Evolutionary conservation across 2,329 filamentous ascomycete genomes (phyloP), one percentile per base, ranked within the genome.

Genomic region (Fusarium setosum): DNA sequence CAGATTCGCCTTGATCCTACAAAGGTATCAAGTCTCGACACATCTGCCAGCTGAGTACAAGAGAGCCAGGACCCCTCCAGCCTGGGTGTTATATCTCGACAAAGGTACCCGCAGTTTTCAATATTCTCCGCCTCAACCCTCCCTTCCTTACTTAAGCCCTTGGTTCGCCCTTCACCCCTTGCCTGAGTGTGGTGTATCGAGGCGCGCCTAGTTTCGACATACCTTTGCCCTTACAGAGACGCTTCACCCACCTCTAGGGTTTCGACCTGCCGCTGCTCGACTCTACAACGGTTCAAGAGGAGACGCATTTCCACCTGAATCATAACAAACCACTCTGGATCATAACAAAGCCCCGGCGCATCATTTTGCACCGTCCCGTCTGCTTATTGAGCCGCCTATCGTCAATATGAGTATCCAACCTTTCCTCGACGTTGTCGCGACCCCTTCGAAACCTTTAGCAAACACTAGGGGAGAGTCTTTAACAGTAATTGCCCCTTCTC

Each of bases 301-400:
- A 18, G 41, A 60, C 53, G 45, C 31, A 48, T 53, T 51, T 65
- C 61, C 64, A 61, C 59, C 58, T 68, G 70, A 59, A 69, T 69
- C 66, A 69, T 67, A 69, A 64, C 68, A 74, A 62, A 74, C 69
- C 20, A 74, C 74, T 58, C 73, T 74, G 48, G 71, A 73, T 57
- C 66, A 68, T 65, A 68, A 68, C 65, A 68, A 67, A 52, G 20
- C 35, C 13, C 35, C 54, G 60, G 34, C 40, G 50, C 37, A 45
- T 42, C 50, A 56, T 53, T 63, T 56, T 51, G n/a, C 57, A 50
- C 48, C 41, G 44, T 59, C 41, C n/a, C 40, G 41, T 51, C 53
- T 55, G 54, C 51, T 48, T 63, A 31, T 47, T 50, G 49, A 57
- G 37, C 29, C 53, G 23, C 44, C 38, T 41, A 40, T 40, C 54